phyloP scores from a whole-genome alignment of 305 asterid species.

The Ilex paraguariensis region DNA sequence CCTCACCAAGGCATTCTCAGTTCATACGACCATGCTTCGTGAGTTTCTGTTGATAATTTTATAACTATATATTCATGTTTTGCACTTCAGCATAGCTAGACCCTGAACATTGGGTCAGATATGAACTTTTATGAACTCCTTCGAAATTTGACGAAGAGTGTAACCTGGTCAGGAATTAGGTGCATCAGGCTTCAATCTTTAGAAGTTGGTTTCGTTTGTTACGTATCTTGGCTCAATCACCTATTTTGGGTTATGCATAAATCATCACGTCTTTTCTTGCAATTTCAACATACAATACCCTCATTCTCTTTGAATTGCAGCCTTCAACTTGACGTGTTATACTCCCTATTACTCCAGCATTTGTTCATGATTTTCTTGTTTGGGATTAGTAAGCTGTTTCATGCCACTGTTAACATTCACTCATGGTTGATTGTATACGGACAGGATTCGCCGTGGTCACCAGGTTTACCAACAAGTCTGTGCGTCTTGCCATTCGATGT shows the following conservation, averaged over 20 bases:
- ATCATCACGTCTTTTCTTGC: too few species aligned
- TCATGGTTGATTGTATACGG: background rate
- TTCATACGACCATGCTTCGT: constrained; percentile 88
- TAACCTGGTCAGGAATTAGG: too few species aligned
- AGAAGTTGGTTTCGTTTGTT: background rate
- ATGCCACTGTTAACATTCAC: background rate
- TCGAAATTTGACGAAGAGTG: too few species aligned
- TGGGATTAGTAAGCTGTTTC: background rate
- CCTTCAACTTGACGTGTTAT: too few species aligned
- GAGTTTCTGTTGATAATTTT: constrained; percentile 26
- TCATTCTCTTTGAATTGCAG: too few species aligned
- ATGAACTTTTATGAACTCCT: too few species aligned
- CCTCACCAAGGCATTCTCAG: constrained; percentile 81
- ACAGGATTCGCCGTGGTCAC: constrained; percentile 90
- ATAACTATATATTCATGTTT: background rate
- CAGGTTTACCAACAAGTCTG: constrained; percentile 86
- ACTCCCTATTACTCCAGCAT: background rate
- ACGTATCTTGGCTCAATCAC: background rate
- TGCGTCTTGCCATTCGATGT: constrained; percentile 90
- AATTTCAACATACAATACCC: too few species aligned
- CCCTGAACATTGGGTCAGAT: too few species aligned
- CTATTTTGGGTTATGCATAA: too few species aligned
- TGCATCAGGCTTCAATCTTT: constrained; percentile 1
- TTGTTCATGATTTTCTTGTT: background rate
- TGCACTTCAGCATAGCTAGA: too few species aligned